phyloP scores from a whole-genome alignment of 1,284 basidiomycete species.

The Ganoderma leucocontextum region DNA sequence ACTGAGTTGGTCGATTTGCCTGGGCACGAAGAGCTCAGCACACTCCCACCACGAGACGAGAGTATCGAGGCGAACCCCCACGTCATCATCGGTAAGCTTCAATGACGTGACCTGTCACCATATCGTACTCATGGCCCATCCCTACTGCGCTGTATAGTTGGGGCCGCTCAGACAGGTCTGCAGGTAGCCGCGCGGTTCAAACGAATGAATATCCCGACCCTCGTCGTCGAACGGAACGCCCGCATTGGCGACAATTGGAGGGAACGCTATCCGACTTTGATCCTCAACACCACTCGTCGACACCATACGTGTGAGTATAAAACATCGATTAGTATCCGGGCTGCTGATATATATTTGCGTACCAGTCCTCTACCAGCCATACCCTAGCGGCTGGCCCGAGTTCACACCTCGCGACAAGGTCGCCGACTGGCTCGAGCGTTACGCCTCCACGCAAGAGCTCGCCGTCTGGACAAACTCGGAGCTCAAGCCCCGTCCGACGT shows the following conservation, averaged over 20 bases:
- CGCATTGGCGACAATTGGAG: conserved; percentile 65
- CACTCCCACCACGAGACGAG: conserved; percentile 25
- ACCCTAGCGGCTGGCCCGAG: conserved; percentile 42
- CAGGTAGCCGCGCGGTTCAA: conserved; percentile 59
- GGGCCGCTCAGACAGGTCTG: conserved; percentile 63
- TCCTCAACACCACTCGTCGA: conserved; percentile 51
- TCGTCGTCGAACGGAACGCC: conserved; percentile 56
- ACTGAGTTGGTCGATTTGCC: conserved; percentile 42
- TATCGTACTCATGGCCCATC: background rate
- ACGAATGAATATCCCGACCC: conserved; percentile 54
- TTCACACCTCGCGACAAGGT: conserved; percentile 48
- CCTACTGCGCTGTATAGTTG: conserved; percentile 45
- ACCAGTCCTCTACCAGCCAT: conserved; percentile 48
- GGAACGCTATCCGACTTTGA: conserved; percentile 57
- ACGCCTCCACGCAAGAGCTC: conserved; percentile 66
- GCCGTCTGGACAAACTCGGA: conserved; percentile 68
- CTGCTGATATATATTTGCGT: background rate
- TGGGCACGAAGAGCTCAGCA: conserved; percentile 41
- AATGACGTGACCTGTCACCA: background rate
- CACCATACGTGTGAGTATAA: conserved; percentile 46
- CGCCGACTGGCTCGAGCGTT: conserved; percentile 71
- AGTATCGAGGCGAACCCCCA: conserved; percentile 32
- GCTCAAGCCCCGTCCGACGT: conserved; percentile 41
- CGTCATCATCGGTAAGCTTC: conserved; percentile 11
- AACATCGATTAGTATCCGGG: background rate